These are phyloP conservation scores for Paralagenidium karlingii DNA, from an alignment of 352 stramenopile species.

Conservation along the genomic window DNA sequence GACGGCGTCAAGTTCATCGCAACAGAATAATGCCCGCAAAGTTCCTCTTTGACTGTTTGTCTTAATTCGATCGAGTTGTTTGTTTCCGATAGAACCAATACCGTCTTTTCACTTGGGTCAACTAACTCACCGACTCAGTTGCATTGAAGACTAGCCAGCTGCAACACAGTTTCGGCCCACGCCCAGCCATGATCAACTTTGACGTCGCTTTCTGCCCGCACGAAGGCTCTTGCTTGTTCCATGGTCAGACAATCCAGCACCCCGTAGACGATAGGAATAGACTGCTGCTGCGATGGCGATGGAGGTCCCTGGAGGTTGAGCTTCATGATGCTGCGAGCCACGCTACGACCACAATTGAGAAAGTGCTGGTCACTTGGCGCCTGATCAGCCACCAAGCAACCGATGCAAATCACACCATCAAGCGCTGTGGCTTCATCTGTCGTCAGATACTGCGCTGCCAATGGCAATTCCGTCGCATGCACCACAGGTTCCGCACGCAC, in stretches of 20 bases:
- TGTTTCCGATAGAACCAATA: too few species aligned
- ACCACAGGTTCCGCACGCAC: too few species aligned
- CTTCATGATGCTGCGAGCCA: slow-evolving; percentile 14
- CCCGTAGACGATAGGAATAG: slow-evolving; percentile 9
- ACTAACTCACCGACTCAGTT: too few species aligned
- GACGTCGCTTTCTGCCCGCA: slow-evolving; percentile 7
- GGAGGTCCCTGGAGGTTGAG: slow-evolving; percentile 10
- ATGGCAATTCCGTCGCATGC: slow-evolving; percentile 11
- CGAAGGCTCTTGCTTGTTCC: slow-evolving; percentile 6
- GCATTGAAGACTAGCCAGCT: slow-evolving; percentile 11
- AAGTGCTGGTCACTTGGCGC: slow-evolving; percentile 9
- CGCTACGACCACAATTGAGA: slow-evolving; percentile 5
- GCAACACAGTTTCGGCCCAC: slow-evolving; percentile 11
- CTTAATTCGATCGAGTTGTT: too few species aligned
- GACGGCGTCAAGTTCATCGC: slow-evolving; percentile 79
- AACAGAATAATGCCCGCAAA: slow-evolving; percentile 48
- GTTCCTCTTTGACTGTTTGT: too few species aligned
- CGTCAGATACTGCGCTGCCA: slow-evolving; percentile 8
- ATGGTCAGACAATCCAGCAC: slow-evolving; percentile 6
- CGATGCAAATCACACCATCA: slow-evolving; percentile 9
- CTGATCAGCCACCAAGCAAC: slow-evolving; percentile 7
- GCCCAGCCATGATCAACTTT: slow-evolving; percentile 11
- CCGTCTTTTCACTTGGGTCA: too few species aligned
- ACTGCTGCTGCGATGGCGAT: too few species aligned
- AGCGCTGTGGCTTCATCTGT: slow-evolving; percentile 1